Conservation (phyloP, 257 asterid genomes). For the Solanum medicagineum region DNA sequence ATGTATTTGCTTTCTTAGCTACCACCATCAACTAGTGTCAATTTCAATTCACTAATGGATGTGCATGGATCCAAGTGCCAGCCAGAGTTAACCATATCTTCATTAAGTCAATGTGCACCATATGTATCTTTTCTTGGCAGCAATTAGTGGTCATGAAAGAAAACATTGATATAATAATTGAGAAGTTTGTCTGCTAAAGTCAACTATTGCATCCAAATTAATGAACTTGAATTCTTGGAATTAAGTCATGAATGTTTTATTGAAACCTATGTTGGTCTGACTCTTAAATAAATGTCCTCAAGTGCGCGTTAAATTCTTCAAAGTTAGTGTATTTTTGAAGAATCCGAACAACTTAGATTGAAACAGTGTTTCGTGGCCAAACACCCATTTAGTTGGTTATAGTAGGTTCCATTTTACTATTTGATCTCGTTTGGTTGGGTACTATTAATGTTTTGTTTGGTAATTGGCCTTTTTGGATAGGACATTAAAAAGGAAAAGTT, state of each 20-base stretch:
- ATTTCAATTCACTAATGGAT: not conserved
- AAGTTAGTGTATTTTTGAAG: no score
- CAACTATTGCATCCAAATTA: not conserved
- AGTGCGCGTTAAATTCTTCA: no score
- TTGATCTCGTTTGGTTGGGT: no score
- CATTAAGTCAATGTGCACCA: not conserved
- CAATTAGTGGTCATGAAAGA: not conserved
- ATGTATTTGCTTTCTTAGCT: not conserved
- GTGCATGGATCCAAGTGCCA: not conserved
- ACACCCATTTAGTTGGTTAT: no score
- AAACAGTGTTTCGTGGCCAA: no score
- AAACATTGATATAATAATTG: not conserved
- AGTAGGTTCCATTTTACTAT: no score
- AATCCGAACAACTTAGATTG: no score
- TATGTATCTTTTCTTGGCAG: not conserved
- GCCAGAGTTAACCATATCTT: not conserved
- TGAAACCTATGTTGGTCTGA: no score
- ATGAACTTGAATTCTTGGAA: no score
- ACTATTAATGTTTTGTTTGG: no score
- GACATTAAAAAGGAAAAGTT: not conserved
- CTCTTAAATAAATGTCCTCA: no score
- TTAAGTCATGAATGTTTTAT: no score
- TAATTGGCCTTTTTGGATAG: not conserved
- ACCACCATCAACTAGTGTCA: not conserved
- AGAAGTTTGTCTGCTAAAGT: not conserved